Conservation (phyloP, 176 grass and related monocot species). For the Oryza coarctata region DNA sequence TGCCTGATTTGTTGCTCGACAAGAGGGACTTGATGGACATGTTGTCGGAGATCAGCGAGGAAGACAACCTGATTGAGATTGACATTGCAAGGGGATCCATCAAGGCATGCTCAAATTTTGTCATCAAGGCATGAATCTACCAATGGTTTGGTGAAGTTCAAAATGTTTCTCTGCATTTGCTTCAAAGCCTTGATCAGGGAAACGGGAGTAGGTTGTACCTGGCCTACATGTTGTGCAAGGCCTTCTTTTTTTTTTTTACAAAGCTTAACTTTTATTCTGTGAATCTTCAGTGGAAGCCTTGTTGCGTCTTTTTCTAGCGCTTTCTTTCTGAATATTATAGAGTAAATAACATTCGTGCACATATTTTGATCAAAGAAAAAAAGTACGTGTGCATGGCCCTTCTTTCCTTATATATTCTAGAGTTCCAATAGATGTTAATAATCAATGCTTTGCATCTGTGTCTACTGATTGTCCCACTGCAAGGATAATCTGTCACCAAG, state of each 20-base stretch:
- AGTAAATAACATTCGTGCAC: slow-evolving; percentile 26
- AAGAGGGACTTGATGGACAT: slow-evolving; percentile 66
- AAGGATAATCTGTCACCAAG: background rate
- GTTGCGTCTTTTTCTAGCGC: background rate
- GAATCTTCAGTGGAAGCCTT: slow-evolving; percentile 26
- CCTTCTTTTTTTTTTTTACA: background rate
- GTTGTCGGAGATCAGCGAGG: slow-evolving; percentile 69
- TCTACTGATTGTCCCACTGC: slow-evolving; percentile 6
- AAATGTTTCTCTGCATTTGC: slow-evolving; percentile 10
- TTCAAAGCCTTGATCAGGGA: slow-evolving; percentile 2
- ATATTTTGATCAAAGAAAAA: slow-evolving; percentile 24
- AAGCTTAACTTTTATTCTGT: slow-evolving; percentile 14
- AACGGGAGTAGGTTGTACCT: slow-evolving; percentile 10
- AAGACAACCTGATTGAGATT: slow-evolving; percentile 93
- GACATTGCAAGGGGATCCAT: slow-evolving; percentile 79
- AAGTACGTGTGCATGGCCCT: slow-evolving; percentile 21
- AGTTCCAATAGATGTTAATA: slow-evolving; percentile 4
- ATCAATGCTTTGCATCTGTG: background rate
- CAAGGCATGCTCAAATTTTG: slow-evolving; percentile 59
- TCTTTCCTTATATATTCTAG: slow-evolving; percentile 10
- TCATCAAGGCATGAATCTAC: slow-evolving; percentile 60
- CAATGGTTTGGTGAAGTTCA: slow-evolving; percentile 44
- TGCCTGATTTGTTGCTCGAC: slow-evolving; percentile 60
- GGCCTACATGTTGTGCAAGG: slow-evolving; percentile 4
- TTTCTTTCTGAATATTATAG: slow-evolving; percentile 9